Evolutionary conservation across 495 filamentous ascomycete genomes (phyloP).

Genomic region (Coniosporium apollinis): DNA sequence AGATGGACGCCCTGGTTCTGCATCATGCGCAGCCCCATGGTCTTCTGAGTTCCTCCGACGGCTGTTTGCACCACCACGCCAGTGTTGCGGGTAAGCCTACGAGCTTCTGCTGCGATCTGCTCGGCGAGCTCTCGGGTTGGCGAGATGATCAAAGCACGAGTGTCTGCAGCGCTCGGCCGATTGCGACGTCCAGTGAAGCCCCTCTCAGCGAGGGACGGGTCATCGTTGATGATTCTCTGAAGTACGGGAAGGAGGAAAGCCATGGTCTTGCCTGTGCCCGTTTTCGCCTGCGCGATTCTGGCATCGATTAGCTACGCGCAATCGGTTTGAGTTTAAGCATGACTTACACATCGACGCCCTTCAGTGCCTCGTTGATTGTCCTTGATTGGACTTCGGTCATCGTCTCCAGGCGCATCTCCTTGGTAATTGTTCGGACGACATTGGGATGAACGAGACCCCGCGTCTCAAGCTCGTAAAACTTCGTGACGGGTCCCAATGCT

Average conservation of each 20-base stretch:
- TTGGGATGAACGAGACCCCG: slow-evolving; percentile 43
- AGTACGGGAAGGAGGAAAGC: slow-evolving; percentile 27
- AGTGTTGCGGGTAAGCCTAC: slow-evolving; percentile 47
- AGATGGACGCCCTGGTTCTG: slow-evolving; percentile 68
- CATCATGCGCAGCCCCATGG: slow-evolving; percentile 39
- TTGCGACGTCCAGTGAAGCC: slow-evolving; percentile 12
- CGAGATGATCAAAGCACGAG: slow-evolving; percentile 79
- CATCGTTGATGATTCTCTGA: slow-evolving; percentile 42
- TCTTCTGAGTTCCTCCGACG: slow-evolving; percentile 76
- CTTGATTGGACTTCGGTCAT: slow-evolving; percentile 89
- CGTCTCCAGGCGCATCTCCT: slow-evolving; percentile 55
- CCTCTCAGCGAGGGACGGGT: slow-evolving; percentile 32
- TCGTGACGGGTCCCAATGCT: slow-evolving; percentile 29
- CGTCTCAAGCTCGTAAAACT: slow-evolving; percentile 51
- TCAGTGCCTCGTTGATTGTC: slow-evolving; percentile 63
- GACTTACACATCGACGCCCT: slow-evolving; percentile 68
- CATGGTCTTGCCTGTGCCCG: slow-evolving; percentile 30
- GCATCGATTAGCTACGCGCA: slow-evolving; percentile 1
- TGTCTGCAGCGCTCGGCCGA: slow-evolving; percentile 40
- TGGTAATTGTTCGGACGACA: slow-evolving; percentile 52
- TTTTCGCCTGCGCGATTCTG: slow-evolving; percentile 29
- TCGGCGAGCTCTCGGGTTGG: slow-evolving; percentile 90
- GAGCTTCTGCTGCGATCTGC: slow-evolving; percentile 77
- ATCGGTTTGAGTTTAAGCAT: slow-evolving; percentile 1
- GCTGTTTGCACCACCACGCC: slow-evolving; percentile 66